Percentiles rank a stretch among this genome's conserved stretches.
These are phyloP conservation scores for Amauroascus verrucosus DNA, from an alignment of 2,329 filamentous ascomycete genomes.

Conservation along the genomic window DNA sequence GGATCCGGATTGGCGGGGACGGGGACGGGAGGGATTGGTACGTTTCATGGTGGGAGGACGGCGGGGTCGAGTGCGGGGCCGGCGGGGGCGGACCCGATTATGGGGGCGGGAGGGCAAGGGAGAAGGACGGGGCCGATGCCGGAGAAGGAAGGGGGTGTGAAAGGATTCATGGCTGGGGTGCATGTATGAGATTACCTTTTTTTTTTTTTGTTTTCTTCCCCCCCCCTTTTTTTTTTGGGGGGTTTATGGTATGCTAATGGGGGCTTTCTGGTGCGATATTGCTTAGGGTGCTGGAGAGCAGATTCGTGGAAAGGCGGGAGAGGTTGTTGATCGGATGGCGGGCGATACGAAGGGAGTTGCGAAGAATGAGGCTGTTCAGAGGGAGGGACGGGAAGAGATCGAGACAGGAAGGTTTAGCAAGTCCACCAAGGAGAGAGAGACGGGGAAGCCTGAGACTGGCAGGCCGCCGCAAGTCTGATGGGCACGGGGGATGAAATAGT, in stretches of 20 bases:
- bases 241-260: neutral
- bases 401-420: constrained; percentile 6
- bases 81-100: neutral
- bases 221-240: too few species aligned
- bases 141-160: constrained; percentile 4
- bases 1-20: neutral
- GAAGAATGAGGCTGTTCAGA: constrained; percentile 1
- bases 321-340: constrained; percentile 3
- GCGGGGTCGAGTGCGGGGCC: constrained; percentile 4
- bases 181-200: constrained; percentile 2
- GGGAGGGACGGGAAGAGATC: constrained; percentile 1
- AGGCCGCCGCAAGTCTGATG: neutral
- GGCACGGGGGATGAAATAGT: too few species aligned
- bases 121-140: neutral
- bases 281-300: constrained; percentile 6
- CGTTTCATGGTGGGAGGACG: neutral
- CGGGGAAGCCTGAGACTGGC: neutral
- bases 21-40: neutral
- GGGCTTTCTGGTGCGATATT: neutral
- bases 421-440: constrained; percentile 3
- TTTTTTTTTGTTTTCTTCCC: neutral
- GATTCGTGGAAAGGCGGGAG: constrained; percentile 4
- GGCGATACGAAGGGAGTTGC: neutral
- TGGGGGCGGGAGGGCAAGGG: neutral
- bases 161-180: neutral